Evolutionary conservation across 1,284 basidiomycete species (phyloP), one percentile per base, ranked within the genome.

Genomic region (Trichosporon coremiiforme): DNA sequence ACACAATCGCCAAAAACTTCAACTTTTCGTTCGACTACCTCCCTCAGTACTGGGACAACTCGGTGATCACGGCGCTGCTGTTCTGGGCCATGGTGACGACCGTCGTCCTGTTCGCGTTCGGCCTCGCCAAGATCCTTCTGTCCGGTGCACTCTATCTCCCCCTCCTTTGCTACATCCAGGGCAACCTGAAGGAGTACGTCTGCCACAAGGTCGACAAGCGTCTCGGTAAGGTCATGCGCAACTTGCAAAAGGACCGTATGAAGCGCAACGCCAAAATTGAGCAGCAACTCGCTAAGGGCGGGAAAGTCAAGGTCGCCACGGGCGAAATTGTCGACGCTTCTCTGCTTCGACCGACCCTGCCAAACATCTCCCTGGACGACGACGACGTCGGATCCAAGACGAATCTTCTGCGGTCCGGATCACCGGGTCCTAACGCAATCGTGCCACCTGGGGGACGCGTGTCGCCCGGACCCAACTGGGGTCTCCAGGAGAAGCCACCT

Each of bases 191-290:
- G 89, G 96, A 98, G 87, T 98, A 97, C 84, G 94, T 93, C 83
- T 98, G 95, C 84, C 94, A 98, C 86, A 98, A 98, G 85, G 94
- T 98, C 68, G 96, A 98, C 85, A 98, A 97, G 90, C 92, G 96
- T 75, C 98, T 99, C 76, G 88, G 90, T 69, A 92, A 92, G 80
- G 90, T 98, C 72, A 95, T 99, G 86, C 94, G 93, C 82, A 90
- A 91, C 76, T 91, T 92, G 83, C 91, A 92, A 78, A 92, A 93
- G 81, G 90, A 94, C 77, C 90, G 96, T 47, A 86, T 94, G 50
- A 89, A 88, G 7, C 91, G 92, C 76, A 90, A 93, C 68, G 90
- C 90, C 15, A 91, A 90, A 68, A 86, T 92, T 50, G 95, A 95
- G 35, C 90, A 90, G 85, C 95, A 94, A 80, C 91, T 98, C 83